A percentile compares a stretch with the other conserved stretches of the same genome.
phyloP scores from a whole-genome alignment of 805 yeast species.

The Candida ponderosae region DNA sequence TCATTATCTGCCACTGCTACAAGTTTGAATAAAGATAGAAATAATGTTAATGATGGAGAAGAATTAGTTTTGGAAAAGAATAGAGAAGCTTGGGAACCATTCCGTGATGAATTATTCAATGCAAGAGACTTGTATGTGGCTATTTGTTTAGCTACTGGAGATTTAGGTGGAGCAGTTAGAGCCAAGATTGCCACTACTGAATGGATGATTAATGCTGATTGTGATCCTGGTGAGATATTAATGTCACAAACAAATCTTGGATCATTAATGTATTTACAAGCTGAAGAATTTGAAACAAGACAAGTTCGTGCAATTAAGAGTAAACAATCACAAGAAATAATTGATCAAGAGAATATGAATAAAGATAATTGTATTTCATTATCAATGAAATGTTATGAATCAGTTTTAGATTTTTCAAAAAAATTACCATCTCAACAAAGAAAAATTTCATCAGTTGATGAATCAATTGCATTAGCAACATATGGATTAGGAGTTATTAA shows the following conservation, averaged over 20 bases:
- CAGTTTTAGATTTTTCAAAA: slow-evolving; percentile 34
- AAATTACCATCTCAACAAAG: slow-evolving; percentile 27
- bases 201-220: slow-evolving; percentile 69
- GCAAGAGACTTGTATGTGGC: slow-evolving; percentile 74
- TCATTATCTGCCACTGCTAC: no score
- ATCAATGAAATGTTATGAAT: slow-evolving; percentile 33
- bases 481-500: slow-evolving; percentile 81
- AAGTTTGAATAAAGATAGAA: slow-evolving; percentile 9
- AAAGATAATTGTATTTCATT: slow-evolving; percentile 23
- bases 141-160: slow-evolving; percentile 61
- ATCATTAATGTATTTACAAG: slow-evolving; percentile 57
- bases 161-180: slow-evolving; percentile 49
- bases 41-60: background rate
- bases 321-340: slow-evolving; percentile 14
- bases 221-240: slow-evolving; percentile 54
- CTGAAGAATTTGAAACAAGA: slow-evolving; percentile 51
- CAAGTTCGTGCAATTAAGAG: slow-evolving; percentile 27
- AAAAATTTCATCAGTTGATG: slow-evolving; percentile 38
- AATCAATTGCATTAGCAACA: slow-evolving; percentile 71
- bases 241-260: slow-evolving; percentile 65
- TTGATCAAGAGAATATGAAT: slow-evolving; percentile 12
- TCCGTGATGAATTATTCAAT: slow-evolving; percentile 69
- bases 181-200: slow-evolving; percentile 57
- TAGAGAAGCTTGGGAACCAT: slow-evolving; percentile 61
- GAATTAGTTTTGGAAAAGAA: slow-evolving; percentile 24